Percentiles rank a stretch among this genome's conserved stretches.
Evolutionary conservation across 495 filamentous ascomycete species (phyloP).

Genomic region (Neurospora hispaniola): DNA sequence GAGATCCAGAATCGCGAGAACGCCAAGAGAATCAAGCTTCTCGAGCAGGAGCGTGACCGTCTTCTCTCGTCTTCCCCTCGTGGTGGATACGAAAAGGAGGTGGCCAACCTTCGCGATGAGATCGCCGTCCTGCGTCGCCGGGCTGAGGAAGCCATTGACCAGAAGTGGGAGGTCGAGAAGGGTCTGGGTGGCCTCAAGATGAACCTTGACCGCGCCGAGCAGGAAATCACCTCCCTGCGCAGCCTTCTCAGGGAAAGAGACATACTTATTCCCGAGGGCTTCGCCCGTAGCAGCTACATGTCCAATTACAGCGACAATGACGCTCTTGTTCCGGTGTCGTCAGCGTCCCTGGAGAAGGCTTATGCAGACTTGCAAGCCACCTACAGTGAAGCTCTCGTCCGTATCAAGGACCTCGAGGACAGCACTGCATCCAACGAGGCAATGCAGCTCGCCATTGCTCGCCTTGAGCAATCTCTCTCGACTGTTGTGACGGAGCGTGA

Average conservation of each 20-base stretch:
- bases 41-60: slow-evolving; percentile 70
- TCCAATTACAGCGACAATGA: slow-evolving; percentile 14
- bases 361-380: slow-evolving; percentile 66
- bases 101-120: slow-evolving; percentile 66
- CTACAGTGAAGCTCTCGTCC: slow-evolving; percentile 41
- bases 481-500: slow-evolving; percentile 64
- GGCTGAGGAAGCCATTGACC: slow-evolving; percentile 90
- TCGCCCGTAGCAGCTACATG: slow-evolving; percentile 36
- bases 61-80: slow-evolving; percentile 60
- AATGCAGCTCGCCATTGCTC: slow-evolving; percentile 46
- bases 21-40: slow-evolving; percentile 57
- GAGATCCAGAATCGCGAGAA: slow-evolving; percentile 71
- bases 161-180: slow-evolving; percentile 95
- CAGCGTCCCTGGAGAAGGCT: slow-evolving; percentile 64
- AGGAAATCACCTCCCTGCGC: slow-evolving; percentile 76
- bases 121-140: slow-evolving; percentile 75
- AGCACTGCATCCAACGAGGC: slow-evolving; percentile 35
- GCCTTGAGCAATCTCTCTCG: slow-evolving; percentile 53
- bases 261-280: slow-evolving; percentile 52
- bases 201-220: slow-evolving; percentile 91
- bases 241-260: slow-evolving; percentile 78
- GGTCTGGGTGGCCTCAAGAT: slow-evolving; percentile 86
- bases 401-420: slow-evolving; percentile 45
- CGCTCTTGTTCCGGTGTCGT: slow-evolving; percentile 38
- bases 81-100: slow-evolving; percentile 73